Evolutionary conservation across 768 basidiomycete genomes (phyloP), one percentile per base, ranked within the genome.

Genomic region (Rossbeevera mucosa): DNA sequence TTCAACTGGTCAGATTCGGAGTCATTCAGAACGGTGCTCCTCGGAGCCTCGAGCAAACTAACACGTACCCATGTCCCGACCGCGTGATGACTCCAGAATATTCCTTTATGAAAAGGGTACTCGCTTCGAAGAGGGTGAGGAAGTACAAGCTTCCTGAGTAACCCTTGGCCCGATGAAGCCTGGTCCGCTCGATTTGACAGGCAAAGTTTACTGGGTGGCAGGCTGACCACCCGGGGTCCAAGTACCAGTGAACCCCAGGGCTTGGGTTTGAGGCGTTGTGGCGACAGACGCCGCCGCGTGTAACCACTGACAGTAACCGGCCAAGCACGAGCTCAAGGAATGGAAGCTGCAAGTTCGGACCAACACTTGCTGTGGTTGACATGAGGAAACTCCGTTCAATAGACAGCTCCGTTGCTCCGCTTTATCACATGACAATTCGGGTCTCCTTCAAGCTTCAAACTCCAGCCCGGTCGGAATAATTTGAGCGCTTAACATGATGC

Each of bases 1-100:
- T 20, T 47, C 76, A 21, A 14, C 14, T n/a, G 61, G 25, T 55
- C 50, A 7, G n/a, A n/a, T n/a, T 30, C 44, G 49, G 71, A 61
- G 33, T 57, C 49, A 18, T 33, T 28, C 14, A 44, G 21, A 22
- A 38, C 18, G 36, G 21, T 14, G 33, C 24, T 44, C 43, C 28
- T 40, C 44, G 28, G 28, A 28, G 29, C 24, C 30, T 43, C 29
- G 36, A 25, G 30, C 11, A 33, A 33, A 40, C 40, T 13, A 7
- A 20, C 18, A n/a, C 30, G 18, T 21, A 13, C 33, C 20, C 7
- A 46, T 22, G 40, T 28, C 7, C 12, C 26, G 20, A 22, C 11
- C 9, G n/a, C 9, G 18, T 5, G 3, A 22, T 11, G 20, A 25
- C 6, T 24, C 41, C 16, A 14, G 7, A 3, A 14, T 42, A 9